A percentile compares a stretch with the other conserved stretches of the same genome.
Evolutionary conservation across 108 stramenopile species (phyloP).

Genomic region (Aurantiochytrium sp.): DNA sequence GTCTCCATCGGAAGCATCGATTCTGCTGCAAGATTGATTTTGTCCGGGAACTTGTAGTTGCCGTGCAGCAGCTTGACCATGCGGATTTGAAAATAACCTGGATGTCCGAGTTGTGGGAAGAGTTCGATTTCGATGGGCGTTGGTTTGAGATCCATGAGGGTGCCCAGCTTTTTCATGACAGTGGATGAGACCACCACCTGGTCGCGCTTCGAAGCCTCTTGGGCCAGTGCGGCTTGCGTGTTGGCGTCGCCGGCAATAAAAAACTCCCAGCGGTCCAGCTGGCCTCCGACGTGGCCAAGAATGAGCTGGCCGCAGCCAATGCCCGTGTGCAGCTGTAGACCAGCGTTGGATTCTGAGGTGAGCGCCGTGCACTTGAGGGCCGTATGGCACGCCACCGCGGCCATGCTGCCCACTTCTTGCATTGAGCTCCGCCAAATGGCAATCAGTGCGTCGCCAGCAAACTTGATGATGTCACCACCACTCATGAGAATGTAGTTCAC

Average conservation of each 20-base stretch:
- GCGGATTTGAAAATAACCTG: background rate
- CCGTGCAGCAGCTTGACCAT: background rate
- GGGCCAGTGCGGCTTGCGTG: conserved; percentile 44
- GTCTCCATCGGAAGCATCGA: background rate
- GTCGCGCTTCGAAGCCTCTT: conserved; percentile 38
- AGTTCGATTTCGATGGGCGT: background rate
- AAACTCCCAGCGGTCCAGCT: conserved; percentile 46
- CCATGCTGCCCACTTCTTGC: conserved; percentile 25
- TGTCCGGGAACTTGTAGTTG: background rate
- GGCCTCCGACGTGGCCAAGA: conserved; percentile 46
- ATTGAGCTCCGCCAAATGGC: conserved; percentile 43
- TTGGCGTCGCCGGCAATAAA: conserved; percentile 48
- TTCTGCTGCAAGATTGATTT: background rate
- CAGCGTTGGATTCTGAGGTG: background rate
- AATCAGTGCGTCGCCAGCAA: conserved; percentile 54
- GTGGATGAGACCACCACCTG: conserved; percentile 40
- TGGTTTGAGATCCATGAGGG: background rate
- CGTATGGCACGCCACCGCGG: conserved; percentile 45
- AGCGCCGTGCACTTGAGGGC: conserved; percentile 30
- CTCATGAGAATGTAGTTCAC: conserved; percentile 41
- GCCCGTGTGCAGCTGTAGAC: conserved; percentile 41
- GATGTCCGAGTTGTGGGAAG: background rate
- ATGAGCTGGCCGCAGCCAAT: conserved; percentile 43
- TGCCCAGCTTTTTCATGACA: conserved; percentile 4
- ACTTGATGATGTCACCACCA: conserved; percentile 60